Evolutionary conservation across 306 rosid genomes (phyloP).

Genomic region (Rosa multiflora): DNA sequence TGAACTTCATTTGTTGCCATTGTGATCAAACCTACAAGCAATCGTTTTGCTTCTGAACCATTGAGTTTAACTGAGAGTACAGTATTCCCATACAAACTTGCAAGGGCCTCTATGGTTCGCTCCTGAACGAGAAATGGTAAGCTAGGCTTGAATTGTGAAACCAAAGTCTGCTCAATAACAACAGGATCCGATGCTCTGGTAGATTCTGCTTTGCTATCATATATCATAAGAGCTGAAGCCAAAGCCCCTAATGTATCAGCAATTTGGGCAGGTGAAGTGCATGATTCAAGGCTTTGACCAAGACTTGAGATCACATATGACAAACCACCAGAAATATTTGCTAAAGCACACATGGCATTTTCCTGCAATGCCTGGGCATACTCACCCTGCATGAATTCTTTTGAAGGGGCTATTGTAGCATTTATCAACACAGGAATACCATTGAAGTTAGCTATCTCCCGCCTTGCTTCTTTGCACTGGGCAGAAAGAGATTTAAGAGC

Average conservation of each 20-base stretch:
- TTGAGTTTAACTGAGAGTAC: slow-evolving; percentile 69
- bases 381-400: slow-evolving; percentile 99
- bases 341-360: slow-evolving; percentile 98
- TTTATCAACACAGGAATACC: slow-evolving; percentile 95
- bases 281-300: slow-evolving; percentile 98
- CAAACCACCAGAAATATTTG: slow-evolving; percentile 98
- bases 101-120: slow-evolving; percentile 94
- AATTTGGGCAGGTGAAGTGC: slow-evolving; percentile 79
- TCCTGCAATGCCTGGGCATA: slow-evolving; percentile 97
- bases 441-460: slow-evolving; percentile 80
- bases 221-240: slow-evolving; percentile 99
- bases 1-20: slow-evolving; percentile 93
- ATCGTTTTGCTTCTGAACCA: slow-evolving; percentile 82
- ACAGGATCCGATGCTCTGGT: slow-evolving; percentile 82
- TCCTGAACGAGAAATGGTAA: slow-evolving; percentile 87
- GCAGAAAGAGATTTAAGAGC: slow-evolving; percentile 92
- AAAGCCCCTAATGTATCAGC: slow-evolving; percentile 97
- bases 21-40: slow-evolving; percentile 96
- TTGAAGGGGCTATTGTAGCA: slow-evolving; percentile 99
- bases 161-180: slow-evolving; percentile 75
- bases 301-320: slow-evolving; percentile 94
- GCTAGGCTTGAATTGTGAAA: slow-evolving; percentile 73
- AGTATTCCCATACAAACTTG: slow-evolving; percentile 88
- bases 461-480: slow-evolving; percentile 92
- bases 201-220: slow-evolving; percentile 82